Base-by-base conservation (phyloP, 371 early-diverging fungal genomes). In the Syncephalis fuscata region DNA sequence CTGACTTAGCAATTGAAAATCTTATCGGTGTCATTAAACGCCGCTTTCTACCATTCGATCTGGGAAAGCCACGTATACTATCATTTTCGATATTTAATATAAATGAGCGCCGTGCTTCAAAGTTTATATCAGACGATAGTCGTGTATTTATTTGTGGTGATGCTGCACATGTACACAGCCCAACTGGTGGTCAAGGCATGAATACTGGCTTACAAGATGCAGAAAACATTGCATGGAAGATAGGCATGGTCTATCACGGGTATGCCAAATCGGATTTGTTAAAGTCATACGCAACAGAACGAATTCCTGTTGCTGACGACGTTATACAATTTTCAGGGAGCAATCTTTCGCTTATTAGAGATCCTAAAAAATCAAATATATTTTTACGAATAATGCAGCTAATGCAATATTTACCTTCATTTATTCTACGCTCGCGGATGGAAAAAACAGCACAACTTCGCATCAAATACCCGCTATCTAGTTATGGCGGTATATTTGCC, bases 121-220 rank as follows among this genome's bases (percentile, higher is more conserved):
- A 37, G 0, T 60, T 44, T 20, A 24, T 52, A 52, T 46, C 57
- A 21, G 48, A 53, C n/a, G 54, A 63, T 49, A 48, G 54, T 36
- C 51, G 63, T 11, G 53, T 63, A 17, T 57, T 63, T 27, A 22
- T 63, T 7, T 56, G 57, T 1, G 63, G 63, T 2, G 63, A 63
- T 52, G 63, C 63, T 16, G 63, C 63, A n/a, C 63, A 63, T 48
- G 55, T 63, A 25, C 63, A 63, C 42, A 51, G 51, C 5, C 51
- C 56, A 4, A 21, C 45, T 2, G 52, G 48, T 8, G 56, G 51
- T 14, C 51, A 51, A 21, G 55, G 55, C 19, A 48, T 45, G 58
- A 65, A 65, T 54, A 62, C 62, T 10, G 71, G 71, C 17, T 25
- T 67, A 2, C 67, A 64, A 15, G 68, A 71, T 53, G 71, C 65